Evolutionary conservation across 1,139 yeast species (phyloP).

Genomic region (Candida glucosophila): DNA sequence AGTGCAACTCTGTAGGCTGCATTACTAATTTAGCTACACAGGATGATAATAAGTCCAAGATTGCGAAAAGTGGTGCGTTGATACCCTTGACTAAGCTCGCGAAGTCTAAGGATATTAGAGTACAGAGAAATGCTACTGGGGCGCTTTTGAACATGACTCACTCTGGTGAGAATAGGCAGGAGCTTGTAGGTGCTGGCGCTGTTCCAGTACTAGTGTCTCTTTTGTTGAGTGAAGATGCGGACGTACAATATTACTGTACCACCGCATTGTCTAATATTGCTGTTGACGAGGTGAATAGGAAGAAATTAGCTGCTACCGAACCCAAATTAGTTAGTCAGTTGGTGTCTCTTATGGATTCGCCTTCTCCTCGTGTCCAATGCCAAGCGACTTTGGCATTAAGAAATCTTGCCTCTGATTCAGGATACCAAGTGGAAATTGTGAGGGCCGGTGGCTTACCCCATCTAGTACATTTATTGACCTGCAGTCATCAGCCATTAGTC

Average conservation of each 20-base stretch:
- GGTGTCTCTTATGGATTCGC: constrained; percentile 86
- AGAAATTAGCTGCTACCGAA: constrained; percentile 82
- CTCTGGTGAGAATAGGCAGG: constrained; percentile 92
- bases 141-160: constrained; percentile 97
- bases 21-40: constrained; percentile 98
- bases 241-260: constrained; percentile 96
- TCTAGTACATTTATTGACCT: constrained; percentile 76
- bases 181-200: constrained; percentile 95
- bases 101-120: constrained; percentile 87
- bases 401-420: constrained; percentile 89
- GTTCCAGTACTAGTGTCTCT: constrained; percentile 93
- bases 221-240: constrained; percentile 81
- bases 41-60: constrained; percentile 91
- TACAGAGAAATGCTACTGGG: constrained; percentile 97
- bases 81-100: constrained; percentile 92
- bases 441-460: constrained; percentile 94
- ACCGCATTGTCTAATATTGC: constrained; percentile 96
- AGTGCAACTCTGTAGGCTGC: constrained; percentile 98
- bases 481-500: constrained; percentile 85
- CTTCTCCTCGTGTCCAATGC: constrained; percentile 91
- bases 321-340: constrained; percentile 87
- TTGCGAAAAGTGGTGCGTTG: constrained; percentile 95
- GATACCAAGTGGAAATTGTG: constrained; percentile 90
- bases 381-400: constrained; percentile 96
- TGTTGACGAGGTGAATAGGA: constrained; percentile 86